A percentile compares a stretch with the other conserved stretches of the same genome.
phyloP scores from a whole-genome alignment of 1,284 basidiomycete genomes.

The Apiotrichum mycotoxinovorans region DNA sequence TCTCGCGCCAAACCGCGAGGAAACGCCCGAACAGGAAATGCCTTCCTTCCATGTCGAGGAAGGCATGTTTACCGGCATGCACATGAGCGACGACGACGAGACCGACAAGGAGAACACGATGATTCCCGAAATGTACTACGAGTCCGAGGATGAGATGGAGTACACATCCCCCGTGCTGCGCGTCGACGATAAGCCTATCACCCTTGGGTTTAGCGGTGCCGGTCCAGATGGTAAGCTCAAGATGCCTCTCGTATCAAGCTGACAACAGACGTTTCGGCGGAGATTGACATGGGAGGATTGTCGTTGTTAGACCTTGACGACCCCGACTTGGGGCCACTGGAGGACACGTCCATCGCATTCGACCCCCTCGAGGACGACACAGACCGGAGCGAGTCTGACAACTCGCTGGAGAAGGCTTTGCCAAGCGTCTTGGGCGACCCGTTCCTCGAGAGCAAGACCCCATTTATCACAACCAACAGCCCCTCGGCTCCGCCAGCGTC shows the following conservation, averaged over 20 bases:
- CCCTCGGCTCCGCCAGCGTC: not conserved
- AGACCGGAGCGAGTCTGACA: not conserved
- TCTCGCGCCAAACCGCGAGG: not conserved
- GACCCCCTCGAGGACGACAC: constrained; percentile 2
- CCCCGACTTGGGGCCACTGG: constrained; percentile 24
- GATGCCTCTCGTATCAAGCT: not conserved
- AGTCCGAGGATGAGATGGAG: constrained; percentile 7
- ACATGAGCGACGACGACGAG: constrained; percentile 17
- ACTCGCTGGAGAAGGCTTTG: no score
- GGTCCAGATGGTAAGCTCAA: constrained; percentile 16
- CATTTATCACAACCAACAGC: not conserved
- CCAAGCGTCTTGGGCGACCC: constrained; percentile 1
- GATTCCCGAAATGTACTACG: constrained; percentile 11
- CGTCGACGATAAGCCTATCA: constrained; percentile 5
- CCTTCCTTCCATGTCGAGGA: not conserved
- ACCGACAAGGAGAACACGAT: constrained; percentile 44
- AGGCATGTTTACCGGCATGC: not conserved
- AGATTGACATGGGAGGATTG: constrained; percentile 41
- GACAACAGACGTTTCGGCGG: constrained; percentile 10
- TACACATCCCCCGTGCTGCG: constrained; percentile 1
- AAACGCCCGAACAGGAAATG: not conserved
- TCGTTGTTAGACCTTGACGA: constrained; percentile 38
- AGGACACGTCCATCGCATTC: constrained; percentile 4
- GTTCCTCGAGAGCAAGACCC: not conserved
- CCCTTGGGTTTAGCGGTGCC: constrained; percentile 12